These are phyloP conservation scores for Peronospora tabacina DNA, from an alignment of 352 stramenopile genomes.

Conservation along the genomic window DNA sequence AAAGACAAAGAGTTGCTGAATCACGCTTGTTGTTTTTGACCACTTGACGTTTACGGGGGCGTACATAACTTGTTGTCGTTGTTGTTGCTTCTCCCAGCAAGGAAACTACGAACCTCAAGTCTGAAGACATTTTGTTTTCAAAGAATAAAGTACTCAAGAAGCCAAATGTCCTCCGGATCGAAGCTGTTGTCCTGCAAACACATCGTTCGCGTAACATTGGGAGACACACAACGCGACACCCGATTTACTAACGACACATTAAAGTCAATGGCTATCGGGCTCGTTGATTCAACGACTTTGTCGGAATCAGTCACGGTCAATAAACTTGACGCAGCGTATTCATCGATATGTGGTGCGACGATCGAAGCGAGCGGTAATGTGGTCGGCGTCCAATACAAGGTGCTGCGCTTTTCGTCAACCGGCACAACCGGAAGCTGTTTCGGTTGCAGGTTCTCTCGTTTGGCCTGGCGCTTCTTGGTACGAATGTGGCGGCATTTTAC, in stretches of 20 bases:
- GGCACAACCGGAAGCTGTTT: slow-evolving; percentile 6
- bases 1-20: not conserved
- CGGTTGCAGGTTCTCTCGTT: slow-evolving; percentile 22
- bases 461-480: slow-evolving; percentile 43
- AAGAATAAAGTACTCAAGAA: slow-evolving; percentile 74
- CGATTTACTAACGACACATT: slow-evolving; percentile 17
- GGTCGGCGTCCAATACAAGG: slow-evolving; percentile 3
- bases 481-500: slow-evolving; percentile 70
- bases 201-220: slow-evolving; percentile 3
- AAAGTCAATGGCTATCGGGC: slow-evolving; percentile 25
- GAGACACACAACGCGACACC: slow-evolving; percentile 4
- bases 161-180: slow-evolving; percentile 43
- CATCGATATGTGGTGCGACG: slow-evolving; percentile 4
- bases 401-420: not conserved
- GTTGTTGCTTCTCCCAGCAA: slow-evolving; percentile 1
- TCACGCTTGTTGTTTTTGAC: not conserved
- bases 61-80: slow-evolving; percentile 8
- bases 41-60: slow-evolving; percentile 15
- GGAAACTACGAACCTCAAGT: slow-evolving; percentile 10
- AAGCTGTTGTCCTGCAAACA: slow-evolving; percentile 10
- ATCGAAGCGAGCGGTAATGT: slow-evolving; percentile 13
- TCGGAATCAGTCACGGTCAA: slow-evolving; percentile 1
- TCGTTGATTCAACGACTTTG: slow-evolving; percentile 17
- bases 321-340: slow-evolving; percentile 5
- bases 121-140: slow-evolving; percentile 18